phyloP scores from a whole-genome alignment of 2,329 filamentous ascomycete genomes.

The Aureobasidium sp. region DNA sequence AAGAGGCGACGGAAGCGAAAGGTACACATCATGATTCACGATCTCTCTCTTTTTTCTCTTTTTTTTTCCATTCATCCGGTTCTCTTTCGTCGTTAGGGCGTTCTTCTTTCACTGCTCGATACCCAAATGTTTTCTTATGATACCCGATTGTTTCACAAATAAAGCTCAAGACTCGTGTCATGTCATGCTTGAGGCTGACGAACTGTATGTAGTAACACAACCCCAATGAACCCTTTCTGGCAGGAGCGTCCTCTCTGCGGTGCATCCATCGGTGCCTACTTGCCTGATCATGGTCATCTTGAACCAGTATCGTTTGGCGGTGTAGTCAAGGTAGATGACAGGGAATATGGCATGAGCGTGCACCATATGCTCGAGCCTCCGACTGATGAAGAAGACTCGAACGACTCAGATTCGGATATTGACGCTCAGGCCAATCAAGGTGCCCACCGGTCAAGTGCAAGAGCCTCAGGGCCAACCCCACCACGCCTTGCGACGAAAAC shows the following conservation, averaged over 20 bases:
- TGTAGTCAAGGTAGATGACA: slow-evolving; percentile 67
- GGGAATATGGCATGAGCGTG: slow-evolving; percentile 88
- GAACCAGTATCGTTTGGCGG: slow-evolving; percentile 89
- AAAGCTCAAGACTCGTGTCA: background rate
- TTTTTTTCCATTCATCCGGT: background rate
- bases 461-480: slow-evolving; percentile 16
- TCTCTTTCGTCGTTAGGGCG: background rate
- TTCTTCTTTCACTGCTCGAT: slow-evolving; percentile 5
- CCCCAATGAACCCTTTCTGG: slow-evolving; percentile 56
- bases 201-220: slow-evolving; percentile 5
- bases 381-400: slow-evolving; percentile 43
- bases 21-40: slow-evolving; percentile 12
- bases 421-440: slow-evolving; percentile 27
- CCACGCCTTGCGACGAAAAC: slow-evolving; percentile 8
- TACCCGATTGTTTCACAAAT: background rate
- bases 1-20: slow-evolving; percentile 11
- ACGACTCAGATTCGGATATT: slow-evolving; percentile 33
- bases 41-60: background rate
- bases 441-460: slow-evolving; percentile 9
- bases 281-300: slow-evolving; percentile 68
- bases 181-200: slow-evolving; percentile 10
- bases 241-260: slow-evolving; percentile 74
- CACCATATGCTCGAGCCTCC: slow-evolving; percentile 83
- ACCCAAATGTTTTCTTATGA: background rate
- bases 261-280: slow-evolving; percentile 84